Evolutionary conservation across 202 grass and related monocot genomes (phyloP).

Genomic region (Cymbopogon flexuosus): DNA sequence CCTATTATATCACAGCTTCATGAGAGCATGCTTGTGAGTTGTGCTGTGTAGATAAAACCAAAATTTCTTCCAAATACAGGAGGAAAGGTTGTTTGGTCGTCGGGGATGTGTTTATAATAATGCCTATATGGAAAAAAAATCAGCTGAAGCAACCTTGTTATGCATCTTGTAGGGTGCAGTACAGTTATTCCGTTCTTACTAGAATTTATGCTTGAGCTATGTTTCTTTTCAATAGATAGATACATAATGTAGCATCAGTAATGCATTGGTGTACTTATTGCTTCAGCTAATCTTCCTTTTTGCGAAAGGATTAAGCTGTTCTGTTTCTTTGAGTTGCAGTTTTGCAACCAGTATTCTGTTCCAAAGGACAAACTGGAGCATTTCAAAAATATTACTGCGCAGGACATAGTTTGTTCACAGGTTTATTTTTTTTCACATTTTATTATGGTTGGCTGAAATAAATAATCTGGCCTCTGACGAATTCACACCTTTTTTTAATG

Average conservation of each 20-base stretch:
- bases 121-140: not conserved
- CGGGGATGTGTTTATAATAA: not conserved
- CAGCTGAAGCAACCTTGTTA: not conserved
- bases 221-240: not conserved
- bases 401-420: slow-evolving; percentile 90
- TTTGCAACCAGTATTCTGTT: slow-evolving; percentile 94
- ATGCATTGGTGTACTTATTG: not conserved
- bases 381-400: slow-evolving; percentile 76
- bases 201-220: not conserved
- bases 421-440: slow-evolving; percentile 26
- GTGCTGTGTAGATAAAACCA: not conserved
- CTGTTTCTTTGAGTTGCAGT: slow-evolving; percentile 39
- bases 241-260: not conserved
- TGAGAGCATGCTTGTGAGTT: not conserved
- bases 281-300: slow-evolving; percentile 25
- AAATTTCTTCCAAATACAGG: not conserved
- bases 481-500: not conserved
- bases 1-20: not conserved
- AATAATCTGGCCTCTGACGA: not conserved
- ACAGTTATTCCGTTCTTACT: not conserved
- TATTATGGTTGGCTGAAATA: slow-evolving; percentile 2
- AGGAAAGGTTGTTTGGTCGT: not conserved
- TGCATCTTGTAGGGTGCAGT: not conserved
- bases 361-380: slow-evolving; percentile 83
- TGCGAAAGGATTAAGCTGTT: not conserved